Percentiles rank a stretch among this genome's conserved stretches.
phyloP scores from a whole-genome alignment of 768 basidiomycete species.

The Hygrocybe coccinea region DNA sequence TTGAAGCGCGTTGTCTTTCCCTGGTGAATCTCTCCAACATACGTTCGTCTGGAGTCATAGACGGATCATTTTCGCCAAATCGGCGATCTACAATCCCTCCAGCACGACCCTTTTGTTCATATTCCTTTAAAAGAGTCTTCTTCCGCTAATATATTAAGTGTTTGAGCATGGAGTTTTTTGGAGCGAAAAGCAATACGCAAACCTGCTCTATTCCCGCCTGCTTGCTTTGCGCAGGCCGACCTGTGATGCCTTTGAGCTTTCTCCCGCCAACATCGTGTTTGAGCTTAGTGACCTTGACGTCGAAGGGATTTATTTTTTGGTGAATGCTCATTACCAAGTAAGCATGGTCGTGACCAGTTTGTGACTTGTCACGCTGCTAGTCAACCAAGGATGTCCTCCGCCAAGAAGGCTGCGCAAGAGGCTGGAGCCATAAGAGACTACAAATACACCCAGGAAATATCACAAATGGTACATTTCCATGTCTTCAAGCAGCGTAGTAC shows the following conservation, averaged over 20 bases:
- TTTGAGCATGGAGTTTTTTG: no score
- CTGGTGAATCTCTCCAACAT: conserved; percentile 95
- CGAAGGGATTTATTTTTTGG: conserved; percentile 87
- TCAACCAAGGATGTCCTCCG: conserved; percentile 1
- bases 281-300: conserved; percentile 84
- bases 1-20: conserved; percentile 77
- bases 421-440: conserved; percentile 49
- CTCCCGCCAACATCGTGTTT: conserved; percentile 92
- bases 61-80: conserved; percentile 92
- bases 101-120: conserved; percentile 70
- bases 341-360: no score
- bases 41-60: conserved; percentile 91
- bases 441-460: conserved; percentile 88
- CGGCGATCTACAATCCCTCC: conserved; percentile 91
- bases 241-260: conserved; percentile 74
- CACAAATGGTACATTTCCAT: conserved; percentile 69
- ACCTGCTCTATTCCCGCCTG: conserved; percentile 89
- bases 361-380: no score
- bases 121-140: conserved; percentile 84
- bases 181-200: conserved; percentile 17
- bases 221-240: conserved; percentile 83
- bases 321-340: conserved; percentile 82
- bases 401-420: conserved; percentile 16
- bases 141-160: conserved; percentile 82
- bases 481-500: background rate